A percentile compares a stretch with the other conserved stretches of the same genome.
Evolutionary conservation across 2,329 filamentous ascomycete species (phyloP).

Genomic region (Ramularia collo-cygni): DNA sequence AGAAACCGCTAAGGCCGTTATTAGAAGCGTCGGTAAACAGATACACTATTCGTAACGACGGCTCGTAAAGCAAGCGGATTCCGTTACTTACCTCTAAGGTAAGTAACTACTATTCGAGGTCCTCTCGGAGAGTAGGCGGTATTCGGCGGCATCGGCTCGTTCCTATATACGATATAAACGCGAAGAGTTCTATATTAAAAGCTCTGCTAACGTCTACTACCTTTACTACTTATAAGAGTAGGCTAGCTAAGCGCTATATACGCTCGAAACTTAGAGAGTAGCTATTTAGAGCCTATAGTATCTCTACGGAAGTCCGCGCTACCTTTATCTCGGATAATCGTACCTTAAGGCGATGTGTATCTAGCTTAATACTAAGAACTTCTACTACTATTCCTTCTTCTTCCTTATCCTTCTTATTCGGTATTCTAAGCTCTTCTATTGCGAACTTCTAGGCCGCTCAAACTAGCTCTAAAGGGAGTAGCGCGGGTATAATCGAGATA

Average conservation of each 20-base stretch:
- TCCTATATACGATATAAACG: background rate
- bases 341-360: background rate
- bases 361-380: background rate
- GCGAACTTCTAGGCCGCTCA: background rate
- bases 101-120: background rate
- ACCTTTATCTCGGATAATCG: background rate
- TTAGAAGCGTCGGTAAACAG: background rate
- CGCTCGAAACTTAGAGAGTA: background rate
- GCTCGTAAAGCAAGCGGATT: background rate
- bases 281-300: background rate
- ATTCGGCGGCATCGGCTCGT: background rate
- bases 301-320: background rate
- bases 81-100: background rate
- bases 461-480: no score
- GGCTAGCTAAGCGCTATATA: background rate
- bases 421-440: background rate
- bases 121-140: background rate
- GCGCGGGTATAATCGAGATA: constrained; percentile 1
- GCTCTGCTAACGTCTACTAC: background rate
- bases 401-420: background rate
- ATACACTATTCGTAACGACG: background rate
- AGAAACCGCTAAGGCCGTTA: background rate
- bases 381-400: background rate
- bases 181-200: background rate
- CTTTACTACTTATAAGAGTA: background rate